Conservation (phyloP, 192 early-diverging fungal species). For the Coemansia sp. region DNA sequence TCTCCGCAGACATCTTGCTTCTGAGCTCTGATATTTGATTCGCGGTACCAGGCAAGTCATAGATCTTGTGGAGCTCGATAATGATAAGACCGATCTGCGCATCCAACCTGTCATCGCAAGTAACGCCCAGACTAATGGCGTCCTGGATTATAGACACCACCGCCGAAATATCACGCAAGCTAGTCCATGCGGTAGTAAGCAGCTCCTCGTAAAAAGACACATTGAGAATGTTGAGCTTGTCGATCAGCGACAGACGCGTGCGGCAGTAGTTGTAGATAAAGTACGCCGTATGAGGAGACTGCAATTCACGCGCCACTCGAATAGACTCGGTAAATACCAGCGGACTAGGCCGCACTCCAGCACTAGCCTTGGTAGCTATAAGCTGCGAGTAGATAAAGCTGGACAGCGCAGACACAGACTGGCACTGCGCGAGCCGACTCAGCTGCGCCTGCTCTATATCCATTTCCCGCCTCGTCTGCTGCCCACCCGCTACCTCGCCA, state of each 20-base stretch:
- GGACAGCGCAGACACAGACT: slow-evolving; percentile 21
- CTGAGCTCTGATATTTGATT: slow-evolving; percentile 13
- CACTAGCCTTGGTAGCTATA: not conserved
- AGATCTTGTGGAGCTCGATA: slow-evolving; percentile 27
- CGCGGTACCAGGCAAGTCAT: slow-evolving; percentile 24
- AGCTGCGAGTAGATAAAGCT: slow-evolving; percentile 28
- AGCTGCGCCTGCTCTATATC: slow-evolving; percentile 36
- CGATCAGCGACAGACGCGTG: slow-evolving; percentile 16
- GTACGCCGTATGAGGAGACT: slow-evolving; percentile 24
- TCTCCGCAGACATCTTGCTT: slow-evolving; percentile 9
- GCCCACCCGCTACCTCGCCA: not conserved
- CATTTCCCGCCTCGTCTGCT: slow-evolving; percentile 4
- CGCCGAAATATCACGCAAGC: slow-evolving; percentile 29
- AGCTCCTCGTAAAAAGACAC: slow-evolving; percentile 38
- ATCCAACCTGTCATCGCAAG: slow-evolving; percentile 12
- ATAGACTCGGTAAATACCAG: slow-evolving; percentile 35
- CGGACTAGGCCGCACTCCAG: slow-evolving; percentile 23
- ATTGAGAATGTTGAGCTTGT: slow-evolving; percentile 34
- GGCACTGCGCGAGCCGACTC: slow-evolving; percentile 26
- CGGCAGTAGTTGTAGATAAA: slow-evolving; percentile 41
- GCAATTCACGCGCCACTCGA: slow-evolving; percentile 29
- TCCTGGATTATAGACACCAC: slow-evolving; percentile 33
- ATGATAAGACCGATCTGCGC: slow-evolving; percentile 35
- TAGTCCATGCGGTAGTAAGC: slow-evolving; percentile 26
- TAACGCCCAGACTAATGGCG: slow-evolving; percentile 27